A percentile compares a stretch with the other conserved stretches of the same genome.
phyloP scores from a whole-genome alignment of 768 basidiomycete genomes.

The Hygrophorus pudorinus region DNA sequence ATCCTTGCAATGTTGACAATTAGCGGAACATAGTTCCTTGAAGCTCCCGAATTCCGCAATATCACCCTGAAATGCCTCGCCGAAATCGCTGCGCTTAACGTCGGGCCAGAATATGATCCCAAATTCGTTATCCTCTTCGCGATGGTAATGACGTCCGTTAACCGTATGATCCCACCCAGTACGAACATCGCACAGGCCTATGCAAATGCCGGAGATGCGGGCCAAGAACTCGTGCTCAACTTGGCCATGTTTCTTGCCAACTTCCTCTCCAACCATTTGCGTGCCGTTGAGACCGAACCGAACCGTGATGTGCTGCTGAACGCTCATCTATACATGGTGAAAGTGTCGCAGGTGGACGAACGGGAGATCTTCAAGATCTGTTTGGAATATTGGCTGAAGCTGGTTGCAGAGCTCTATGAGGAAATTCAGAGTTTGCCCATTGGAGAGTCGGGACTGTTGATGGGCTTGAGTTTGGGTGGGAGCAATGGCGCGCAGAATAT shows the following conservation, averaged over 20 bases:
- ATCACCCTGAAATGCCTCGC: conserved; percentile 94
- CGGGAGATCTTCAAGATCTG: conserved; percentile 99
- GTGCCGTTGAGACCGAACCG: conserved; percentile 83
- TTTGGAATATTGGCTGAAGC: conserved; percentile 93
- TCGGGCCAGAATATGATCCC: conserved; percentile 93
- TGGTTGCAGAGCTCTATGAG: conserved; percentile 94
- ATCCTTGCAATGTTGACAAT: conserved; percentile 8
- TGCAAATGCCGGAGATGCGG: conserved; percentile 77
- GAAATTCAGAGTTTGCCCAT: conserved; percentile 91
- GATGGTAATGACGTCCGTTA: conserved; percentile 96
- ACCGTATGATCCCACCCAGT: conserved; percentile 92
- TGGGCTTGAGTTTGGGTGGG: conserved; percentile 80
- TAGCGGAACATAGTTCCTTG: conserved; percentile 66
- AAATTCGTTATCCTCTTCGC: conserved; percentile 98
- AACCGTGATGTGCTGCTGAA: conserved; percentile 92
- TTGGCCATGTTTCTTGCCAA: conserved; percentile 96
- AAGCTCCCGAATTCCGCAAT: conserved; percentile 94
- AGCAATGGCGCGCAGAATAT: conserved; percentile 51
- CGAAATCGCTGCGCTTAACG: conserved; percentile 90
- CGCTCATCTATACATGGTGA: conserved; percentile 97
- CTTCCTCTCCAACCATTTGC: conserved; percentile 89
- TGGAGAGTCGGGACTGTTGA: conserved; percentile 75
- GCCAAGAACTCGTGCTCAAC: conserved; percentile 95
- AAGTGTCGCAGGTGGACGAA: conserved; percentile 96
- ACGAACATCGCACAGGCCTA: conserved; percentile 95